Percentiles rank a stretch among this genome's conserved stretches.
Evolutionary conservation across 2,329 filamentous ascomycete species (phyloP).

Genomic region (Talaromyces islandicus): DNA sequence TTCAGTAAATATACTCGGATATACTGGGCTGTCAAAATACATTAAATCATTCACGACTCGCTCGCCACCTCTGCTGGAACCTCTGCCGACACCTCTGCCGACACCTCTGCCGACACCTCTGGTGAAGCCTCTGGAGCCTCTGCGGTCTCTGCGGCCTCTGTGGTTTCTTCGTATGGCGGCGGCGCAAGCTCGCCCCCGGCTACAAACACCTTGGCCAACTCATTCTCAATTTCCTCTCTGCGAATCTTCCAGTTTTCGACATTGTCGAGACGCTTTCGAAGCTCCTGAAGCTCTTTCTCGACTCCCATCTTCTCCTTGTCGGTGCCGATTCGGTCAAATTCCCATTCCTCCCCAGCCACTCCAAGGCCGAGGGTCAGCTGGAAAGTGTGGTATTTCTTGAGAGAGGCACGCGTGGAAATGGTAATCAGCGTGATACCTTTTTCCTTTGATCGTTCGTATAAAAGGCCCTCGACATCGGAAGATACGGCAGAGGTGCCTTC

Average conservation of each 20-base stretch:
- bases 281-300: constrained; percentile 80
- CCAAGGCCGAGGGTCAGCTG: constrained; percentile 81
- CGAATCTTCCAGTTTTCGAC: constrained; percentile 80
- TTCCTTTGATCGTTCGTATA: constrained; percentile 91
- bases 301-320: constrained; percentile 89
- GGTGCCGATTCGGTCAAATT: constrained; percentile 88
- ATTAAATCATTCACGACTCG: background rate
- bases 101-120: background rate
- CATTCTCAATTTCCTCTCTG: constrained; percentile 72
- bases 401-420: constrained; percentile 85
- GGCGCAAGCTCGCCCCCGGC: constrained; percentile 36
- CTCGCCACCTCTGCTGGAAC: background rate
- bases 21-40: background rate
- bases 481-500: constrained; percentile 94
- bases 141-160: background rate
- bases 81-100: background rate
- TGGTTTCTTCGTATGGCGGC: constrained; percentile 23
- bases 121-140: background rate
- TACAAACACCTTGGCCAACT: constrained; percentile 63
- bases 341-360: constrained; percentile 77
- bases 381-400: constrained; percentile 93
- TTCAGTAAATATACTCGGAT: background rate
- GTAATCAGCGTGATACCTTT: constrained; percentile 94
- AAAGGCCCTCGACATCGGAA: constrained; percentile 84
- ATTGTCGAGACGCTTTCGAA: constrained; percentile 71